Evolutionary conservation across 148 eudicot species (phyloP), one percentile per base, ranked within the genome.

Genomic region (Hydrangea macrophylla): DNA sequence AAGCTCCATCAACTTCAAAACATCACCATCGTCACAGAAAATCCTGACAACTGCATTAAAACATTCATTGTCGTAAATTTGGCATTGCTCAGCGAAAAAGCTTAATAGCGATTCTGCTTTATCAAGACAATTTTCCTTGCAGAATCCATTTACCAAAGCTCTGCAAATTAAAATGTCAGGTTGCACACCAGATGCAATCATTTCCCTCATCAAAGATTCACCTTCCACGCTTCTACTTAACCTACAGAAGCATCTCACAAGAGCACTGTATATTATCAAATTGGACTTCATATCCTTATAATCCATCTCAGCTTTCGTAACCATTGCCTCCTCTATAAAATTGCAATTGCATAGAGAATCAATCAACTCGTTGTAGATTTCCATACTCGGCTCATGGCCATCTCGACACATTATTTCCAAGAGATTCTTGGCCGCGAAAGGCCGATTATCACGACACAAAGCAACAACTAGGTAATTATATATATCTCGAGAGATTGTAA

Each of bases 371-470:
- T 79, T 82, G 72, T 86, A 93, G 24, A 81, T 80, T 64, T 83
- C 81, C 61, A 37, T 75, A 45, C 54, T 78, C 5, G 81, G 79
- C 66, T 68, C 82, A 71, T 83, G 73, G 36, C 90, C 90, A 71
- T 79, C 84, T 69, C 56, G 79, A 58, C 67, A 27, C 78, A 87
- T 82, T 69, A 83, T 82, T 48, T 85, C 85, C 58, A 82, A 71
- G 36, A 90, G 84, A 65, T 72, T 79, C 71, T 78, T 79, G 5
- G 95, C 98, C 13, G 85, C 90, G 71, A 82, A 82, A n/a, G 96
- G 85, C 36, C 74, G 73, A 73, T 84, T 78, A 13, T 79, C 90
- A 20, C 72, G 76, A 65, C 88, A 90, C 62, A 88, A 61, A 74
- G 82, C 82, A 54, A 83, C 53, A 22, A 85, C 80, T 75, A 93